Evolutionary conservation across 73 alveolate genomes (phyloP).

Genomic region (Symbiodinium pilosum): DNA sequence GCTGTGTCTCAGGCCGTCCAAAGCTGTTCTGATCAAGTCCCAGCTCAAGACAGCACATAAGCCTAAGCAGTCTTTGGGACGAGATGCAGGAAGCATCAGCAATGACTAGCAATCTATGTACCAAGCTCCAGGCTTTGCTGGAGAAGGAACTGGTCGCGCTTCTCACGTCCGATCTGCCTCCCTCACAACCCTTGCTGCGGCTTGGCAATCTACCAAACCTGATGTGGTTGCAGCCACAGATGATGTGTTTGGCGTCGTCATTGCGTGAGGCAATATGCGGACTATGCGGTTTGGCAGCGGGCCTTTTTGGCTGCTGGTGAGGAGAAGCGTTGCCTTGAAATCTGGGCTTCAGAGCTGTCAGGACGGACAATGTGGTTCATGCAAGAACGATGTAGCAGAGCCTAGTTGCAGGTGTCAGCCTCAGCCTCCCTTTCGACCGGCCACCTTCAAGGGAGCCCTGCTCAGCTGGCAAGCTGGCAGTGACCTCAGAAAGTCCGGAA

Average conservation of each 20-base stretch:
- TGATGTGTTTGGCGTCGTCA: not conserved
- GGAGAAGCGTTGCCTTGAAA: slow-evolving; percentile 40
- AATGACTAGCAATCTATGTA: too few relatives aligned
- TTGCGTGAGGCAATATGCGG: slow-evolving; percentile 47
- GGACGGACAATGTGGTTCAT: not conserved
- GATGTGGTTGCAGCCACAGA: too few relatives aligned
- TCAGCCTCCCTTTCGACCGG: not conserved
- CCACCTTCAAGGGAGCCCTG: not conserved
- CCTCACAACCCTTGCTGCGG: not conserved
- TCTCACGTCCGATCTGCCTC: not conserved
- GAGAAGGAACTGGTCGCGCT: slow-evolving; percentile 13
- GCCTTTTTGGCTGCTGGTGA: slow-evolving; percentile 50
- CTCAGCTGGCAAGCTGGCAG: not conserved
- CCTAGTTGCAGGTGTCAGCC: not conserved
- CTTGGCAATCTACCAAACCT: not conserved
- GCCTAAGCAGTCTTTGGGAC: too few relatives aligned
- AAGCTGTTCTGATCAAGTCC: too few relatives aligned
- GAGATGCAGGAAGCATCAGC: too few relatives aligned
- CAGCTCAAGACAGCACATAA: too few relatives aligned
- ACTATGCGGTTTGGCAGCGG: slow-evolving; percentile 76
- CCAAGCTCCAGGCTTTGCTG: slow-evolving; percentile 44
- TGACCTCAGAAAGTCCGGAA: not conserved
- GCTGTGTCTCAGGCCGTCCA: slow-evolving; percentile 79
- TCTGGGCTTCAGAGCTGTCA: slow-evolving; percentile 27
- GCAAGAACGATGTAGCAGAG: too few relatives aligned